These are phyloP conservation scores for Pichia nakasei DNA, from an alignment of 805 yeast species.

Conservation along the genomic window DNA sequence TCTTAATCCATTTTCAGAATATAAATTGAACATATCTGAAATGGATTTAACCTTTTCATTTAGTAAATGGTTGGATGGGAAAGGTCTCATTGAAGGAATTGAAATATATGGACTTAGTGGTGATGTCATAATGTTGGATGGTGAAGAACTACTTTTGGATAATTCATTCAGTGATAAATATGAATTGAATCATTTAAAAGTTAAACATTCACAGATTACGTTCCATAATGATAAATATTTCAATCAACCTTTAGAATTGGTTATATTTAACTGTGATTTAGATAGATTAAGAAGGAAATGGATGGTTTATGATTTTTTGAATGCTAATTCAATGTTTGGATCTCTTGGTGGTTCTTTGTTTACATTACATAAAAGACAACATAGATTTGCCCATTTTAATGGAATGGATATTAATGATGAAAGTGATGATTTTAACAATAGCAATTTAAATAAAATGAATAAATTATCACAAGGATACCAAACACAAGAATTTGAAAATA, in stretches of 20 bases:
- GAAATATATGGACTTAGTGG: slow-evolving; percentile 43
- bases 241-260: slow-evolving; percentile 35
- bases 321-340: slow-evolving; percentile 64
- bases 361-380: slow-evolving; percentile 68
- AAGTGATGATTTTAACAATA: slow-evolving; percentile 3
- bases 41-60: slow-evolving; percentile 40
- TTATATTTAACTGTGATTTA: slow-evolving; percentile 58
- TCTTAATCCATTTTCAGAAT: slow-evolving; percentile 10
- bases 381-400: slow-evolving; percentile 38
- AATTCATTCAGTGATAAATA: slow-evolving; percentile 25
- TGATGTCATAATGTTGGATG: slow-evolving; percentile 15
- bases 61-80: slow-evolving; percentile 47
- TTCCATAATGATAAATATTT: slow-evolving; percentile 17
- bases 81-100: slow-evolving; percentile 41
- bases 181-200: slow-evolving; percentile 33
- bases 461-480: not conserved
- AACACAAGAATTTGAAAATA: not conserved
- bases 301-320: slow-evolving; percentile 56
- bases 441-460: not conserved
- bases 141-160: slow-evolving; percentile 12
- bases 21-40: slow-evolving; percentile 32
- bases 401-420: slow-evolving; percentile 20
- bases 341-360: slow-evolving; percentile 67
- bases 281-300: slow-evolving; percentile 51
- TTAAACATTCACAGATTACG: slow-evolving; percentile 42